phyloP scores from a whole-genome alignment of 176 grass and related monocot genomes.

The Chrysopogon serrulatus region DNA sequence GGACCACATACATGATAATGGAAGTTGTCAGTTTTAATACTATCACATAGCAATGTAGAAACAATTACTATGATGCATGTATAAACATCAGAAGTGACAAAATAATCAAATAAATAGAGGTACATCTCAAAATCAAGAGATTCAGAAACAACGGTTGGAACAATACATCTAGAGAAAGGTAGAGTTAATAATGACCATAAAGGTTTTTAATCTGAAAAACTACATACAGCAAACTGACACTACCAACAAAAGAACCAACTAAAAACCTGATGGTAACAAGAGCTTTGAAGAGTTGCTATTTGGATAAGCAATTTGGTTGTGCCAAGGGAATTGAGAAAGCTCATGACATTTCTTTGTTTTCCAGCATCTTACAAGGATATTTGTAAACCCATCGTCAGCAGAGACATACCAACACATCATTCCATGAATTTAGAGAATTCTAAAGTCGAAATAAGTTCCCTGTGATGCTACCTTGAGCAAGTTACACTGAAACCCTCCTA shows the following conservation, averaged over 20 bases:
- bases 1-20: background rate
- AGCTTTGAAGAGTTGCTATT: background rate
- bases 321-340: background rate
- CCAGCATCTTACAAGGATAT: background rate
- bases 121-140: background rate
- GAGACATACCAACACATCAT: background rate
- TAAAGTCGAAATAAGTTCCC: background rate
- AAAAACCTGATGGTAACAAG: background rate
- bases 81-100: background rate
- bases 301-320: background rate
- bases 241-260: background rate
- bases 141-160: background rate
- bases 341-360: background rate
- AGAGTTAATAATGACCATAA: background rate
- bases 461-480: background rate
- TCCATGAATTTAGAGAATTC: background rate
- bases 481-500: background rate
- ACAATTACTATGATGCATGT: background rate
- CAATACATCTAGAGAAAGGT: background rate
- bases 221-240: background rate
- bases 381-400: background rate
- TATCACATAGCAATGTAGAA: background rate
- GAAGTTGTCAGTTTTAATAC: constrained; percentile 18
- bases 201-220: background rate
- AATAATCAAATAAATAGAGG: background rate